A percentile compares a stretch with the other conserved stretches of the same genome.
These are phyloP conservation scores for Tuber magnatum DNA, from an alignment of 495 filamentous ascomycete genomes.

Conservation along the genomic window DNA sequence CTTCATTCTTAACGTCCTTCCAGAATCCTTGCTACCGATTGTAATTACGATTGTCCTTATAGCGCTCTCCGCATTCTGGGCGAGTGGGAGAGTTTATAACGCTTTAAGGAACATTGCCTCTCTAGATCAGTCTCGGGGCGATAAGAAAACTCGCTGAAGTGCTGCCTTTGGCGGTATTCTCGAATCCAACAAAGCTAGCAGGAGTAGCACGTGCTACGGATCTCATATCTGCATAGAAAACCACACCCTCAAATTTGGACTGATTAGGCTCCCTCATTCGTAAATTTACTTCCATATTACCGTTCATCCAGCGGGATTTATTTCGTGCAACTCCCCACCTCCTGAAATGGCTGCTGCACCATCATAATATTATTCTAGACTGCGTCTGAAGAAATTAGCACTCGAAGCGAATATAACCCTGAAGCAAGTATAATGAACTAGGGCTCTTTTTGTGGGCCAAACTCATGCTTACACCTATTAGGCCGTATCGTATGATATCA, in stretches of 20 bases:
- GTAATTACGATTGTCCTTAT: constrained; percentile 55
- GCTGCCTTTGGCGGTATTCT: not conserved
- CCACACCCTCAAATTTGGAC: not conserved
- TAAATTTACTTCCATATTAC: not conserved
- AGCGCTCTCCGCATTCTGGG: constrained; percentile 41
- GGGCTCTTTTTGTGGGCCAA: not conserved
- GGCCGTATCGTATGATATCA: not conserved
- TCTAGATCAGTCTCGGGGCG: not conserved
- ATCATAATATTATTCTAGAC: not conserved
- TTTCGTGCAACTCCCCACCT: not conserved
- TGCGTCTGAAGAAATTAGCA: not conserved
- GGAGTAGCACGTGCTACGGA: not conserved
- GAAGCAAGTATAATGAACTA: not conserved
- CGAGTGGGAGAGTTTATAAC: constrained; percentile 31
- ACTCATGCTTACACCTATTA: not conserved
- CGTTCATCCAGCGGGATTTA: not conserved
- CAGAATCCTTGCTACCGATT: constrained; percentile 62
- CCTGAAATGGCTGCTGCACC: not conserved
- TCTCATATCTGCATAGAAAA: not conserved
- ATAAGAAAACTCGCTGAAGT: not conserved
- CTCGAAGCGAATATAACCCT: not conserved
- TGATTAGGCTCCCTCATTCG: not conserved
- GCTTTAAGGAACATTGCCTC: constrained; percentile 19
- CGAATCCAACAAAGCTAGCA: not conserved
- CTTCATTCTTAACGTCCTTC: constrained; percentile 64